Conservation (phyloP, 169 alveolate genomes). For the Ophryocystis elektroscirrha region DNA sequence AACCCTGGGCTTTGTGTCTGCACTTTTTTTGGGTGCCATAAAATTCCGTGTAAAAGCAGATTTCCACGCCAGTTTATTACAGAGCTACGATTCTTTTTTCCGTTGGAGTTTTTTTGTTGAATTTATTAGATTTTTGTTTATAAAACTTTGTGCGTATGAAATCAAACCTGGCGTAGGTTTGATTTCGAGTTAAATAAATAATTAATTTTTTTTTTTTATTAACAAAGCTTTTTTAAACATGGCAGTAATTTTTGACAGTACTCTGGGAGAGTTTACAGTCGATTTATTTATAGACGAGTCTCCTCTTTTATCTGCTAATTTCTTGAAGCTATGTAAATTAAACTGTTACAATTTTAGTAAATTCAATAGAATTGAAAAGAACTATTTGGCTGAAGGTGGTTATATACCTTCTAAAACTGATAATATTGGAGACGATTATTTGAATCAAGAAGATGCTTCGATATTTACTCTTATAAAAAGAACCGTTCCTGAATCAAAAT, state of each 20-base stretch:
- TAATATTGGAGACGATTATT: slow-evolving; percentile 15
- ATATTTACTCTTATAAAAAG: neutral
- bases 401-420: slow-evolving; percentile 18
- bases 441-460: neutral
- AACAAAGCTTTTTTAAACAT: too few species aligned
- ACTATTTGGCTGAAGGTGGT: slow-evolving; percentile 53
- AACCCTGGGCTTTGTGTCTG: too few species aligned
- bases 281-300: slow-evolving; percentile 34
- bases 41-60: too few species aligned
- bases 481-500: neutral
- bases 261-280: slow-evolving; percentile 63
- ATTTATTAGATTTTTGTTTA: too few species aligned
- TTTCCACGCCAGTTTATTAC: too few species aligned
- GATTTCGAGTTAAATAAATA: too few species aligned
- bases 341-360: slow-evolving; percentile 60
- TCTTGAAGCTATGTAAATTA: slow-evolving; percentile 60
- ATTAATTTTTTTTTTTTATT: too few species aligned
- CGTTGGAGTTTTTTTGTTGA: too few species aligned
- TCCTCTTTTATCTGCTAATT: slow-evolving; percentile 38
- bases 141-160: too few species aligned
- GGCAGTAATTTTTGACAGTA: slow-evolving; percentile 71
- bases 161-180: too few species aligned
- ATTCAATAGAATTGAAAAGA: slow-evolving; percentile 56
- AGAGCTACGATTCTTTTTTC: too few species aligned
- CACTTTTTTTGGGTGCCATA: too few species aligned